phyloP scores from a whole-genome alignment of 1,284 basidiomycete genomes.

The Boletus semigastroideus region DNA sequence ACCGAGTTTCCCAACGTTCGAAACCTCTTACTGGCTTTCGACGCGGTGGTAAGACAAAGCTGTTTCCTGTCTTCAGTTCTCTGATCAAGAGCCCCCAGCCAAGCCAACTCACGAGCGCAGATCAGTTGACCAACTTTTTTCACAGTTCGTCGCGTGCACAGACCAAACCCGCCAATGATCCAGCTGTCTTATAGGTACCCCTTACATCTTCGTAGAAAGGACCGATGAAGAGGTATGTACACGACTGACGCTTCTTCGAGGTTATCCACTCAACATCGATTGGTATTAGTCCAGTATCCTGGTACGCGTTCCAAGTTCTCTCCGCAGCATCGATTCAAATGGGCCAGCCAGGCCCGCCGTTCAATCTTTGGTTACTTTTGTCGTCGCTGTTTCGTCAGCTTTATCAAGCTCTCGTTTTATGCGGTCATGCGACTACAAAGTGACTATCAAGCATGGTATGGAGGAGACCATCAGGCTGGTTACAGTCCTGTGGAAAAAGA shows the following conservation, averaged over 20 bases:
- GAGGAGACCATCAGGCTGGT: slow-evolving; percentile 45
- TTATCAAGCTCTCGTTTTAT: slow-evolving; percentile 69
- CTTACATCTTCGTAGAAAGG: slow-evolving; percentile 56
- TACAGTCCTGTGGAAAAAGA: slow-evolving; percentile 56
- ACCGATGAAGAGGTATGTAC: slow-evolving; percentile 43
- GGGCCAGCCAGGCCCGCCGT: slow-evolving; percentile 44
- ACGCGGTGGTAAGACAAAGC: slow-evolving; percentile 41
- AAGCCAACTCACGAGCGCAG: slow-evolving; percentile 48
- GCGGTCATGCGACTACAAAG: slow-evolving; percentile 60
- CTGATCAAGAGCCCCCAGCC: slow-evolving; percentile 38
- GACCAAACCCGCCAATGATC: slow-evolving; percentile 1
- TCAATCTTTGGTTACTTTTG: slow-evolving; percentile 79
- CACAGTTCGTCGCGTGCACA: slow-evolving; percentile 43
- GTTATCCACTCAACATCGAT: slow-evolving; percentile 3
- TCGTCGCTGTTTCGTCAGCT: slow-evolving; percentile 70
- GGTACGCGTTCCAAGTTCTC: slow-evolving; percentile 15
- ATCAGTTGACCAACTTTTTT: slow-evolving; percentile 64
- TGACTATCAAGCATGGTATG: slow-evolving; percentile 66
- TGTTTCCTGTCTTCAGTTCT: not conserved
- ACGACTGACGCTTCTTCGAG: not conserved
- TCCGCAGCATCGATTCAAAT: not conserved
- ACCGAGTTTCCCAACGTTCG: slow-evolving; percentile 26
- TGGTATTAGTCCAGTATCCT: slow-evolving; percentile 29
- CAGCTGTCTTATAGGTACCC: slow-evolving; percentile 38
- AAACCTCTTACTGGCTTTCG: slow-evolving; percentile 39